phyloP scores from a whole-genome alignment of 169 alveolate species.

The Plasmodium fragile region DNA sequence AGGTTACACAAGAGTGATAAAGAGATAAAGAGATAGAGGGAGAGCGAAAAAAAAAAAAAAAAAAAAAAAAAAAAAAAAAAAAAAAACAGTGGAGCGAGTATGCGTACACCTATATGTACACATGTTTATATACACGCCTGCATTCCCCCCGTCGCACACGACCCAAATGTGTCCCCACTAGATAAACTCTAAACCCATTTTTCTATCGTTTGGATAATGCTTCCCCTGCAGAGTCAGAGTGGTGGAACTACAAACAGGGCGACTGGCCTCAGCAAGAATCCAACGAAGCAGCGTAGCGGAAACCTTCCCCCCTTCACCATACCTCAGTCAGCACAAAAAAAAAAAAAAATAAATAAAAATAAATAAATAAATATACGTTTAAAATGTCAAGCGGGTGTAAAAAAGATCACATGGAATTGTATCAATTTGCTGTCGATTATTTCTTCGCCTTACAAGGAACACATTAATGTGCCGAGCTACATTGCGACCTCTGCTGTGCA shows the following conservation, averaged over 20 bases:
- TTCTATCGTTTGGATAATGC: neutral
- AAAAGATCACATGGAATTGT: neutral
- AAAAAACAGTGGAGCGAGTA: neutral
- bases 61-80: neutral
- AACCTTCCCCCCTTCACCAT: neutral
- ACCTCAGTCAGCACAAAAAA: neutral
- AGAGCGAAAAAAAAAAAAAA: neutral
- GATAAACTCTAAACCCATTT: neutral
- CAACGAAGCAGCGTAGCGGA: neutral
- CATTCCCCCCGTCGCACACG: neutral
- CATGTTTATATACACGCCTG: neutral
- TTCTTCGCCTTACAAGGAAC: neutral
- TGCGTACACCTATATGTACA: neutral
- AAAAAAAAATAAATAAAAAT: too few species aligned
- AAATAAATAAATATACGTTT: too few species aligned
- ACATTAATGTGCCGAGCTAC: neutral
- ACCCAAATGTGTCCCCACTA: neutral
- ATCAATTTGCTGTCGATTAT: neutral
- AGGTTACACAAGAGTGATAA: neutral
- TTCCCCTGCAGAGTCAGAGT: conserved; percentile 31
- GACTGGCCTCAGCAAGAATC: neutral
- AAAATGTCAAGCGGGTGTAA: neutral
- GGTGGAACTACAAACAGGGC: conserved; percentile 58
- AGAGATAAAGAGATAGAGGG: neutral
- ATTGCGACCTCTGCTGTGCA: neutral